phyloP scores from a whole-genome alignment of 495 filamentous ascomycete genomes.

The Hypoxylon cercidicola region DNA sequence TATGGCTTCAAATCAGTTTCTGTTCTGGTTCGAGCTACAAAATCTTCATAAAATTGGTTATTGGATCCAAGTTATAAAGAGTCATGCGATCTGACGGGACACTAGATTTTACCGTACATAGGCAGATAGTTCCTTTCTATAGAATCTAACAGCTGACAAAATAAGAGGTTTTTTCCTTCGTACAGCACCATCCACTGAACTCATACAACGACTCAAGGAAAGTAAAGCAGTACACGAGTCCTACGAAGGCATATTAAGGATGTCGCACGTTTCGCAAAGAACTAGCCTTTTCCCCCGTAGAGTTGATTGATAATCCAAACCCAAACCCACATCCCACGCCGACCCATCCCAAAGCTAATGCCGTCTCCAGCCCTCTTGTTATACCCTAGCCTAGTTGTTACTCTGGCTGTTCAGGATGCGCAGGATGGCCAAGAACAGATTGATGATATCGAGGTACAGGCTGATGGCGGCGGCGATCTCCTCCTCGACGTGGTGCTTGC shows the following conservation, averaged over 20 bases:
- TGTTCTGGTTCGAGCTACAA: no score
- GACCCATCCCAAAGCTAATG: neutral
- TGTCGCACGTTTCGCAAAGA: neutral
- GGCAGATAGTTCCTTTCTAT: neutral
- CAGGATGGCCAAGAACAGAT: slow-evolving; percentile 93
- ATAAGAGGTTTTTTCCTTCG: slow-evolving; percentile 10
- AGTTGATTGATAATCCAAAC: neutral
- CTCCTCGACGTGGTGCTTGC: slow-evolving; percentile 97
- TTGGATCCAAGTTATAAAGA: no score
- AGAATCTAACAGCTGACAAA: neutral
- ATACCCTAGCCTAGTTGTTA: slow-evolving; percentile 71
- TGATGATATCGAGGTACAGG: slow-evolving; percentile 95
- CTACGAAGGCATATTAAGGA: slow-evolving; percentile 1
- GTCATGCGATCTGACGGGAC: no score
- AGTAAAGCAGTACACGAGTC: slow-evolving; percentile 15
- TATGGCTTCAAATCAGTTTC: no score
- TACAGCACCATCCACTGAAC: slow-evolving; percentile 30
- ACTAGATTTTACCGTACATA: no score
- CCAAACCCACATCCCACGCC: neutral
- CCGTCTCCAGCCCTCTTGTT: neutral
- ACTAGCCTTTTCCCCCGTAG: neutral
- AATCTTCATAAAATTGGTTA: no score
- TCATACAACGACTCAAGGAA: slow-evolving; percentile 50
- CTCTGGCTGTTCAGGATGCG: slow-evolving; percentile 88
- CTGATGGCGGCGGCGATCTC: slow-evolving; percentile 97